Evolutionary conservation across 768 basidiomycete genomes (phyloP), one percentile per base, ranked within the genome.

Genomic region (Sutorius australiensis): DNA sequence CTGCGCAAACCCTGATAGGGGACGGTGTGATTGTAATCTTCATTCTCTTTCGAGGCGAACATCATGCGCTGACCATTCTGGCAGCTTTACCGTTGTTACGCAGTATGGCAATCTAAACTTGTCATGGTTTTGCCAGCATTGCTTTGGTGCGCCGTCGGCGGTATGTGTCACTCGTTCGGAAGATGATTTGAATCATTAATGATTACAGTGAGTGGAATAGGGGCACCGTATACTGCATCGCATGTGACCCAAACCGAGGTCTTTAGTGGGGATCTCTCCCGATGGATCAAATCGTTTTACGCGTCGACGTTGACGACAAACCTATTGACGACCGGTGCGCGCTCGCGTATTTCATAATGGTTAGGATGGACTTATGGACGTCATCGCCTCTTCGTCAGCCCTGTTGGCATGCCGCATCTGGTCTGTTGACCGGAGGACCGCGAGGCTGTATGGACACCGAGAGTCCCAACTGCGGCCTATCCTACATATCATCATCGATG

Each of bases 221-320:
- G 21, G 50, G 43, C 59, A 46, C 28, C 59, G 30, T 58, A 61
- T 33, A 57, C 52, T 14, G 61, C 59, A 14, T 58, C 61, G 1
- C 48, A 19, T 6, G 19, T 48, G 12, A 40, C 45, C 0, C 48
- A 56, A 2, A 27, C 27, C 2, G 57, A 61, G 9, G 62, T 75
- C 13, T 76, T 73, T 50, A 59, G 47, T 3, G 54, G 46, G 2
- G 53, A 34, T 17, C 62, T 68, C 14, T 59, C 65, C 0, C 51
- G 47, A 14, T 76, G 74, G 74, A 68, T 75, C 48, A 70, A 59
- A 0, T 53, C 69, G 5, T 72, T 71, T 46, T 74, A 67, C 56
- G 54, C 59, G 0, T 61, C 61, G 6, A 69, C 75, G 0, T 59
- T 75, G 12, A 24, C 55, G 0, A 70, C 70, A 17, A 75, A 75